Evolutionary conservation across 1,284 basidiomycete species (phyloP), one percentile per base, ranked within the genome.

Genomic region (Phenoliferia sp.): DNA sequence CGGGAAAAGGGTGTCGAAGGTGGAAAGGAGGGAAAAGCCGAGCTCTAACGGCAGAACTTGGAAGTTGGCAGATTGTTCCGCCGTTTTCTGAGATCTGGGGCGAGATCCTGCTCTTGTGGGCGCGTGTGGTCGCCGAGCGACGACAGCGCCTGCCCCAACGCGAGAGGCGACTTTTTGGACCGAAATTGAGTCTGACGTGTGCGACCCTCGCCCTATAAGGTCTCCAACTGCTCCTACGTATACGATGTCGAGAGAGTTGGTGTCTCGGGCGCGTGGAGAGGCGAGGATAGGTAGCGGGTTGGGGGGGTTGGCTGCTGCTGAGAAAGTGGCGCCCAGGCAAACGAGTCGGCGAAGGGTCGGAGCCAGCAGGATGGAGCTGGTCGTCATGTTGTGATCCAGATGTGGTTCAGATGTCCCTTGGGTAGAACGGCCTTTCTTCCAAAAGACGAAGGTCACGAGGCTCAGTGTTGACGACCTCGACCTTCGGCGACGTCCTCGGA

Each of bases 311-410:
- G 69, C 54, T 10, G 67, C 65, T 34, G 63, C 52, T 2, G 50
- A 65, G 63, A 65, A 62, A n/a, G 36, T 67, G 16, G 60, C 63
- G 3, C 63, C 66, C 26, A 57, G 36, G 17, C 36, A 61, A 48
- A 65, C 67, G 50, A 52, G 68, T 44, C 35, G 44, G 34, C 65
- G 35, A 3, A 62, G 32, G 5, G 60, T 61, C 59, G 64, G 5
- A 7, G 22, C 48, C 5, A 26, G 22, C 7, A 52, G 48, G 7
- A 52, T 19, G 48, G 28, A 26, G 22, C 15, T 44, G 39, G 12
- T 44, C 15, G 48, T n/a, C 48, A 52, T 52, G 48, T n/a, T n/a
- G n/a, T n/a, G n/a, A n/a, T n/a, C n/a, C n/a, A n/a, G n/a, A n/a
- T n/a, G n/a, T n/a, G n/a, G n/a, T n/a, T n/a, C n/a, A n/a, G n/a